phyloP scores from a whole-genome alignment of 805 yeast genomes.

The Groenewaldozyma tartarivorans region DNA sequence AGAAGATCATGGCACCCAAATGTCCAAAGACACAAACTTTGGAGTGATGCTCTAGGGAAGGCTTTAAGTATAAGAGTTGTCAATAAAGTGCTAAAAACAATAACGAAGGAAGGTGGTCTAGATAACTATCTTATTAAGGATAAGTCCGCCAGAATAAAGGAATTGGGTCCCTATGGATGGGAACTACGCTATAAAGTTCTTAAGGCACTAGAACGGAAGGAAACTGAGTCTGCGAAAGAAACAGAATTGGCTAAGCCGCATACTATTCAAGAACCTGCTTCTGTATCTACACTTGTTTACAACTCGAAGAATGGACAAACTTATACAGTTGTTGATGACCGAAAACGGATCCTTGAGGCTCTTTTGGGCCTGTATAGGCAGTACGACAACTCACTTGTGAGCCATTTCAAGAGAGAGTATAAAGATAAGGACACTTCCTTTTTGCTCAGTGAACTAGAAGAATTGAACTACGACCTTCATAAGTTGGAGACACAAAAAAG shows the following conservation, averaged over 20 bases:
- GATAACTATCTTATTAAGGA: constrained; percentile 84
- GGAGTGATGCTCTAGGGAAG: constrained; percentile 71
- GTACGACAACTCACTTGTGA: background rate
- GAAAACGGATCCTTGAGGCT: background rate
- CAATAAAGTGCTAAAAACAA: constrained; percentile 74
- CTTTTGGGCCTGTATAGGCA: background rate
- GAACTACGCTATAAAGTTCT: constrained; percentile 68
- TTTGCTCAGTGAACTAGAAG: background rate
- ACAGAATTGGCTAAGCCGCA: too few species aligned
- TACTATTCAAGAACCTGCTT: background rate
- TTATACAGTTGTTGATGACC: background rate
- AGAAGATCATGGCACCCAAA: constrained; percentile 76
- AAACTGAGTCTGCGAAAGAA: too few species aligned
- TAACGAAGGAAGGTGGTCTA: constrained; percentile 89
- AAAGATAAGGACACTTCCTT: background rate
- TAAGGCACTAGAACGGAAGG: constrained; percentile 31
- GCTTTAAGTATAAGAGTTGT: constrained; percentile 53
- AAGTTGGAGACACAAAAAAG: too few species aligned
- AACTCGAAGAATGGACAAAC: background rate
- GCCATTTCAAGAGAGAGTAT: background rate
- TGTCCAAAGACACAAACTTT: constrained; percentile 60
- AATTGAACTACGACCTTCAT: background rate
- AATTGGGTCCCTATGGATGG: constrained; percentile 92
- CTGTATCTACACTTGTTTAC: background rate
- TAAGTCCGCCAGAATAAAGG: constrained; percentile 81